Evolutionary conservation across 257 asterid genomes (phyloP), one percentile per base, ranked within the genome.

Genomic region (Solanum gandarillasii): DNA sequence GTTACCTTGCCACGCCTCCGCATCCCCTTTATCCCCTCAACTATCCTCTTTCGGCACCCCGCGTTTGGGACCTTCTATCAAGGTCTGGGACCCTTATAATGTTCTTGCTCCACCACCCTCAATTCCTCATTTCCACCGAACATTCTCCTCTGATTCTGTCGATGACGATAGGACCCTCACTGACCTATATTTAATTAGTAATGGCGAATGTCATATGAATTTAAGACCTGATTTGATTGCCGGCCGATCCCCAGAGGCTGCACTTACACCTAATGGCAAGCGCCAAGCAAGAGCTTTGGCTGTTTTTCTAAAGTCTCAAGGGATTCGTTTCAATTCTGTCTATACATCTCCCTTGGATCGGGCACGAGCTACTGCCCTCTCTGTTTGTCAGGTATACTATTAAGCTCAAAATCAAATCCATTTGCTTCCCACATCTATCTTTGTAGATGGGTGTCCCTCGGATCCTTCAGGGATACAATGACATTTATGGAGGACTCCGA

Each of bases 11-110:
- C 98, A 97, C 93, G 94, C 98, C 81, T 95, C 99, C 52, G 99
- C 99, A 9, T 97, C 99, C 12, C 99, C 99, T 12, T 95, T 97
- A 1, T 95, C 98, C 74, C 98, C 99, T 43, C 99, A 97, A 96
- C 95, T 94, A 25, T 97, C 99, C 85, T 90, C 98, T 31, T 89
- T 94, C 81, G 95, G 95, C 32, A 97, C 98, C 4, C 98, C 98
- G 0, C 94, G 98, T 7, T 88, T 93, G 78, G 98, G 98, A 3
- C 96, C 99, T 4, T 93, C 98, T 11, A 97, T 96, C 89, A 97
- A 95, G 93, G 99, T 97, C 20, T 97, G 98, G 99, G 99, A 97
- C 90, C 99, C 99, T 9, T 96, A 93, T 93, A 93, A 97, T 83
- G 98, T 97, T 58, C 95, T 97, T 27, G 96, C 96, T 48, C 98